Base-by-base conservation (phyloP, 1,284 basidiomycete species). In the Rhodotorula sp. region DNA sequence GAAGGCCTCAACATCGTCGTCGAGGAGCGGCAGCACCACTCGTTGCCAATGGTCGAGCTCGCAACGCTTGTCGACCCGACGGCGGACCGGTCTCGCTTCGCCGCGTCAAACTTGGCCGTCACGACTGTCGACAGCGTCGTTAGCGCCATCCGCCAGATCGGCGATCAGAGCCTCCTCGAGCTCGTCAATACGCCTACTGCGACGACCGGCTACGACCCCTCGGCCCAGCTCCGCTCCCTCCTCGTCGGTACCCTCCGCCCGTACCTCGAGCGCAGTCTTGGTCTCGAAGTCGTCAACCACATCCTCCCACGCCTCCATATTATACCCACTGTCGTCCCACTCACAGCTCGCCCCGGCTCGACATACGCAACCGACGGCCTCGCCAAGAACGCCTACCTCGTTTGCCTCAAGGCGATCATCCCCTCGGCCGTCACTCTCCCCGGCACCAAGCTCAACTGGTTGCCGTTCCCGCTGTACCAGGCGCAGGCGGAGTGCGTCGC, bases 401-500 rank as follows among this genome's bases (percentile, higher is more conserved):
- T 83, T 53, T 78, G 81, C 65, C 79, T 83, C 64, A 81, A 81
- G 70, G 81, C 81, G 5, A 80, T 81, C 65, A 79, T 82, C 53
- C 79, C 82, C 40, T 77, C 80, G 1, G 79, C 81, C 4, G 78
- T 80, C 68, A 80, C 80, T 59, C 78, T 80, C 1, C 79, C 80
- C 54, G 79, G 78, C 15, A 76, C 81, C 55, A 78, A 79, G 2
- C 68, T 72, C 56, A 61, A 65, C 63, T 83, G 81, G 81, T 71
- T 81, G 54, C 81, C 82, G n/a, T 83, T 82, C 76, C 69, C 76
- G 24, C 76, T 83, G 10, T 82, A 81, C 76, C 77, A 80, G 20
- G 80, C 81, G 7, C 80, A 82, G 59, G 78, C 80, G 70, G 79
- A 81, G 31, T 82, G 80, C 65, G 79, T 82, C 59, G 77, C 62